Evolutionary conservation across 225 moss, liverwort and hornwort species (phyloP), one percentile per base, ranked within the genome.

Genomic region (Sphagnum contortum): DNA sequence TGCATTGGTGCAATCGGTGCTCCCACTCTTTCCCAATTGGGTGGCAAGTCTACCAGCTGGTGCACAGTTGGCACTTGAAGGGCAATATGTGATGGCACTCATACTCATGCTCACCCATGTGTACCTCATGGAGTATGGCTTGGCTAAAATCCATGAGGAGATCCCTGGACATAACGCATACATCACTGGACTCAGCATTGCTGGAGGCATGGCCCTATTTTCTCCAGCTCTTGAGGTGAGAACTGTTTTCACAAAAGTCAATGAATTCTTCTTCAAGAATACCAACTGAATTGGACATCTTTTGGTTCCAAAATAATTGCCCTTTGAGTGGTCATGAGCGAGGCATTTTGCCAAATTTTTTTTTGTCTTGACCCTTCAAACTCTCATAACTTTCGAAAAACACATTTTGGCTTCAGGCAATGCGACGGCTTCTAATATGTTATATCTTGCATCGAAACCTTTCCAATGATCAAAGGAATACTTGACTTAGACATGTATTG

Each of bases 1-100:
- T 68, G 94, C 94, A 44, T 69, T 94, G 70, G 77, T 88, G 4
- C 89, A 94, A 77, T 88, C 85, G 29, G 71, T 94, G 44, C 79
- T 94, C 46, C 94, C 94, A 3, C 79, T 94, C 67, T 94, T 94
- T 72, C 89, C 94, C 68, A 80, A 83, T 65, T 94, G 94, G 94
- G 50, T 91, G 57, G 80, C 82, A 54, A 83, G 78, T 4, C 45
- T 94, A 45, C 94, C 94, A 1, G 81, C 89, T 45, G 85, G 75
- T 53, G 73, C 76, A 46, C 91, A 94, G 86, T 83, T 89, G n/a
- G 83, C 77, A 10, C 65, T 91, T 0, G 84, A 94, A 54, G 70
- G 81, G 12, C 81, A 80, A 9, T 94, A 94, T 48, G 67, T 73
- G 3, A 70, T 73, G 68, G 91, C 88, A 7, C 73, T 71, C 49